Conservation (phyloP, 2,329 filamentous ascomycete genomes). For the Magnaporthiopsis incrustans region DNA sequence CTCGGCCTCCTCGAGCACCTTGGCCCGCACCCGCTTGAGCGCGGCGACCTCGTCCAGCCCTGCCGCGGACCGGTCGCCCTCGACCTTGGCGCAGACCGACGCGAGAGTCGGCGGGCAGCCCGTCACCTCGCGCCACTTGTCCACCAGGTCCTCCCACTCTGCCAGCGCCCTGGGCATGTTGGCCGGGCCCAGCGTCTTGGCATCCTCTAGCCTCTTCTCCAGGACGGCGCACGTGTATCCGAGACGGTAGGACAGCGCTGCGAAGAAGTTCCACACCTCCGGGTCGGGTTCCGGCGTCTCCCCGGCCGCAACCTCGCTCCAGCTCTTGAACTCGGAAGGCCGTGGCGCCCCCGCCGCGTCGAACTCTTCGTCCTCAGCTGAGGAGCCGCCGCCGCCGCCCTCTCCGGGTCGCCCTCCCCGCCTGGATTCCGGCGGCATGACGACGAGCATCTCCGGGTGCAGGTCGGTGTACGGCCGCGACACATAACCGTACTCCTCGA, state of each 20-base stretch:
- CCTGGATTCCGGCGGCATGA: constrained; percentile 4
- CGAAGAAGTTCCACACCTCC: constrained; percentile 18
- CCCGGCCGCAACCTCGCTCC: constrained; percentile 11
- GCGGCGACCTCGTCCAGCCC: constrained; percentile 12
- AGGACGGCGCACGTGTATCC: constrained; percentile 18
- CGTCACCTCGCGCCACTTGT: constrained; percentile 2
- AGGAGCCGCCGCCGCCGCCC: not conserved
- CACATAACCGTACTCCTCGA: constrained; percentile 18
- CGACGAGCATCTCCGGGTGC: constrained; percentile 22
- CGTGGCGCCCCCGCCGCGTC: constrained; percentile 12
- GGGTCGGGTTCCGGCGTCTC: constrained; percentile 3
- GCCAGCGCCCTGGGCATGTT: constrained; percentile 5
- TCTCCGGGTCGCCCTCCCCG: not conserved
- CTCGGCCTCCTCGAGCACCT: constrained; percentile 34
- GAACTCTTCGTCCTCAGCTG: not conserved
- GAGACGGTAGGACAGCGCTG: constrained; percentile 19
- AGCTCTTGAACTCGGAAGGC: constrained; percentile 12
- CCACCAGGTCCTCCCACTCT: constrained; percentile 9
- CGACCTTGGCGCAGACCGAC: constrained; percentile 17
- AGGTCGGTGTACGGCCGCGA: constrained; percentile 18
- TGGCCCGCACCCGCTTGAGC: constrained; percentile 25
- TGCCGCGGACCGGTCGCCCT: constrained; percentile 11
- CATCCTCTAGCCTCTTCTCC: constrained; percentile 7
- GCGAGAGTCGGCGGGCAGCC: constrained; percentile 18
- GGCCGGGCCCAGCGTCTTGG: not conserved